A percentile compares a stretch with the other conserved stretches of the same genome.
Conservation (phyloP, 352 stramenopile species). For the Pythium grandisporangium region DNA sequence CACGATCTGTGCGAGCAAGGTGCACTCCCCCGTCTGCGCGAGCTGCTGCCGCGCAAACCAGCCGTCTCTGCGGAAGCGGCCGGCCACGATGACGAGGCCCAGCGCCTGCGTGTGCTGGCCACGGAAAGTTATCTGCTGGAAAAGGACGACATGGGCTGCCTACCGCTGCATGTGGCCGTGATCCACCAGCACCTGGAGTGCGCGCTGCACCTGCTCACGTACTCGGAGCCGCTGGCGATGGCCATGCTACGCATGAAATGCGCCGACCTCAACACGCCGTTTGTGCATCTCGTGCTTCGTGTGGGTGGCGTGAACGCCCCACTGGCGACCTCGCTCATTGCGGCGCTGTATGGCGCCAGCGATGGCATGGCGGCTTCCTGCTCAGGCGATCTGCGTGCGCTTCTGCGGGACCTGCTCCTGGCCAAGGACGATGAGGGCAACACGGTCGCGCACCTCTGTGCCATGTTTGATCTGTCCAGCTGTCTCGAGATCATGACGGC, state of each 20-base stretch:
- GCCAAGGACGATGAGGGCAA: constrained; percentile 67
- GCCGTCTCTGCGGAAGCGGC: not conserved
- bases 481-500: constrained; percentile 31
- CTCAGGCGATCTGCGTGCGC: constrained; percentile 25
- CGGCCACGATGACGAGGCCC: not conserved
- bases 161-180: constrained; percentile 66
- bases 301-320: constrained; percentile 44
- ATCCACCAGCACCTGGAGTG: constrained; percentile 43
- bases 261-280: constrained; percentile 46
- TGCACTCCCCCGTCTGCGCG: constrained; percentile 24
- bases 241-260: constrained; percentile 63
- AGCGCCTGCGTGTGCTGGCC: constrained; percentile 28
- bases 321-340: constrained; percentile 31
- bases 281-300: constrained; percentile 60
- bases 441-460: constrained; percentile 72
- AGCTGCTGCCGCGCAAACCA: constrained; percentile 28
- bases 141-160: constrained; percentile 78
- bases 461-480: constrained; percentile 40
- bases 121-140: constrained; percentile 52
- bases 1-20: constrained; percentile 60
- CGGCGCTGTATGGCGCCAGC: constrained; percentile 28
- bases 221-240: constrained; percentile 54
- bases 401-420: constrained; percentile 41
- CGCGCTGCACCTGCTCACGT: constrained; percentile 37
- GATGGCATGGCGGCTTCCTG: not conserved